A percentile compares a stretch with the other conserved stretches of the same genome.
Evolutionary conservation across 2,329 filamentous ascomycete genomes (phyloP).

Genomic region (Epichloe gansuensis): DNA sequence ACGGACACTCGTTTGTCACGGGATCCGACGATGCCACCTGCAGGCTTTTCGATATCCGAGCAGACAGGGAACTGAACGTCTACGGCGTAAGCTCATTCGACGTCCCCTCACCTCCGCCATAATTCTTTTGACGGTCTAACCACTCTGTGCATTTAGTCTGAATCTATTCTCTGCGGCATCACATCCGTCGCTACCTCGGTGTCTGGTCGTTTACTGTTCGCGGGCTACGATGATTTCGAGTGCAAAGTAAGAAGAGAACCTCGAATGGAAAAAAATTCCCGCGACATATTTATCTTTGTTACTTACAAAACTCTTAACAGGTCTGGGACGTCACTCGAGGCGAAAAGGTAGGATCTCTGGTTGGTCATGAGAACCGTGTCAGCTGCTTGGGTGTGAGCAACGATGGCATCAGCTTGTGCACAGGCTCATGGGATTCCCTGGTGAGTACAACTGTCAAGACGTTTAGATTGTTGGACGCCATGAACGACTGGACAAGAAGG

Average conservation of each 20-base stretch:
- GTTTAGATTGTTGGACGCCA: not conserved
- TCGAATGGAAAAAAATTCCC: not conserved
- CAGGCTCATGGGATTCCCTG: constrained; percentile 97
- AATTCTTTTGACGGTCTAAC: constrained; percentile 9
- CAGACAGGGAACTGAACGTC: constrained; percentile 66
- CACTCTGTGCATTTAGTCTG: constrained; percentile 49
- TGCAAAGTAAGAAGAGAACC: constrained; percentile 64
- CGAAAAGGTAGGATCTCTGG: constrained; percentile 91
- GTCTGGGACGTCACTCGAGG: constrained; percentile 97
- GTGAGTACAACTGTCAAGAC: constrained; percentile 43
- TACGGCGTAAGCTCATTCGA: constrained; percentile 45
- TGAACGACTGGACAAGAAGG: not conserved
- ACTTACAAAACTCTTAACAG: constrained; percentile 32
- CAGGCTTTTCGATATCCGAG: constrained; percentile 93
- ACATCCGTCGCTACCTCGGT: constrained; percentile 97
- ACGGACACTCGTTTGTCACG: constrained; percentile 95
- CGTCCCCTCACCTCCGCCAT: not conserved
- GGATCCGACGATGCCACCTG: constrained; percentile 97
- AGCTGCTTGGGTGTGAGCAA: constrained; percentile 98
- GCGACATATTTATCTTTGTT: not conserved
- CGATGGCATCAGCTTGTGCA: constrained; percentile 97
- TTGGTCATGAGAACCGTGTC: constrained; percentile 96
- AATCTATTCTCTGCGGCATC: constrained; percentile 94
- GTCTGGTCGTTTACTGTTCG: constrained; percentile 87
- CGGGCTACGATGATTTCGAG: constrained; percentile 97